Base-by-base conservation (phyloP, 768 basidiomycete species). In the Boletus edulis region DNA sequence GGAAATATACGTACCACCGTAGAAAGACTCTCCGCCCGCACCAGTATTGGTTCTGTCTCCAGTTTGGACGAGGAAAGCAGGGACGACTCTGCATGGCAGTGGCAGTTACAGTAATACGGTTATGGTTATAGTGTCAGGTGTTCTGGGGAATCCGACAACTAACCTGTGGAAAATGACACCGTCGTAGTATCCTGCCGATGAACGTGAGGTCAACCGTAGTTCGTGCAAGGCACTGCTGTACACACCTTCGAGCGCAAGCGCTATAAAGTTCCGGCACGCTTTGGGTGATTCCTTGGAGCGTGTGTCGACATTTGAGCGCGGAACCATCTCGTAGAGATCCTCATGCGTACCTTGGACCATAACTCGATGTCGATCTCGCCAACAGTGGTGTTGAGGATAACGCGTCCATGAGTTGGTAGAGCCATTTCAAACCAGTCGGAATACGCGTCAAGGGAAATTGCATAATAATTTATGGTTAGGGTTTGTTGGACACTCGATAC, bases 41-140 rank as follows among this genome's bases (percentile, higher is more conserved):
- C 97, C 97, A 0, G 91, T 92, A 1, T 94, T 93, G 0, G 94
- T 94, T 61, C 79, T 86, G 69, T 98, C 96, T 17, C 96, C 96
- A 2, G 94, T 94, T 69, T 98, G 97, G 1, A 97, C 89, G 42
- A 98, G 83, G 70, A 98, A 97, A 17, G 86, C 83, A 1, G 94
- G 90, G 3, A 98, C 89, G 38, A 98, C 78, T n/a, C 89, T 88
- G 55, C 8, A 20, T 44, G 37, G 24, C 9, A 29, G 29, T 29
- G 29, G 29, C 29, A 29, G 29, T 10, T 0, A 4, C 22, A 24
- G 8, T 29, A 29, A 29, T 29, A 29, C 29, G 29, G 9, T 27
- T 29, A 3, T n/a, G n/a, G 22, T 22, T 22, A 29, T 3, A 29
- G 8, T 8, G 29, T 29, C 29, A 29, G 8, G 29, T 29, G 32